Evolutionary conservation across 192 early-diverging fungal species (phyloP), one percentile per base, ranked within the genome.

Genomic region (Linnemannia exigua): DNA sequence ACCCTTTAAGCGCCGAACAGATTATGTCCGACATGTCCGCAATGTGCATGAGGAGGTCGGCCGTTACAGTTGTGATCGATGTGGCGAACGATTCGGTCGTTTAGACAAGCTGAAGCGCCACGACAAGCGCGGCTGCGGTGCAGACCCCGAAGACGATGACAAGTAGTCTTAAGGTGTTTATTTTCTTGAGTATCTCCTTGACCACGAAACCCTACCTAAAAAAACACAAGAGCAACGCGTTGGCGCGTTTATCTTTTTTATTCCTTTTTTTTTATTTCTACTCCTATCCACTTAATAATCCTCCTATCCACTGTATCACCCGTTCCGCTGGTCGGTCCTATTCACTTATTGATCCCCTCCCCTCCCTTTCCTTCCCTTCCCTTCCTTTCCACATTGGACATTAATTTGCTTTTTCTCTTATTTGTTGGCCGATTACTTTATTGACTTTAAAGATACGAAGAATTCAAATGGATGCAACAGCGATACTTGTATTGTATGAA

Each of bases 31-130:
- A 2, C 84, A 86, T 28, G 84, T 86, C 16, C 84, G 84, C 17
- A 86, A 86, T 20, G 84, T 86, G 17, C 84, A 86, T n/a, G 84
- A 86, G 75, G 84, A 86, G 35, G 84, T 86, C 33, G 84, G 84
- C 22, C 84, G 84, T 14, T 86, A 86, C 70, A 75, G 78, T 16
- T 86, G 84, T 41, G 16, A 8, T 17, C 84, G 77, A 35, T 86
- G 84, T 51, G 84, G 84, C 11, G 78, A 80, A 36, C 78, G 84
- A 16, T 86, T 86, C 35, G 84, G 84, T 66, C 79, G 84, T 33
- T 48, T 86, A 38, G 84, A 86, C 63, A 86, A 86, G 33, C 35
- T 86, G 63, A 86, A 86, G 84, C 83, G 83, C 35, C 83, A 85
- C 25, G 83, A 85, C 74, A 85, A 85, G 61, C 83, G 83, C 33